Evolutionary conservation across 2,329 filamentous ascomycete species (phyloP).

Genomic region (Penicillium sclerotiorum): DNA sequence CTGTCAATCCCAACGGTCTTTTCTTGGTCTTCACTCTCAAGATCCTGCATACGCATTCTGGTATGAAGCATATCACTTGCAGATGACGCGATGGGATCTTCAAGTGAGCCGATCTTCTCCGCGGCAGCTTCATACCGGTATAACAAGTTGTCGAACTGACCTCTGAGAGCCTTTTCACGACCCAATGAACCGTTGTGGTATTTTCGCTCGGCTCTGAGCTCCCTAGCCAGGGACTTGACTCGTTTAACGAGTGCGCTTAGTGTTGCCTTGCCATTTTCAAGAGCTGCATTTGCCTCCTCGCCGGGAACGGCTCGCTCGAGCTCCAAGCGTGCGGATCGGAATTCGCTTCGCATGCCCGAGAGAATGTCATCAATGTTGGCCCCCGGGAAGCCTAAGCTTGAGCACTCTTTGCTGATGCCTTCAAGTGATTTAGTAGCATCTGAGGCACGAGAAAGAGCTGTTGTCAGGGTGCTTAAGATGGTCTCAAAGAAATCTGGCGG

Average conservation of each 20-base stretch:
- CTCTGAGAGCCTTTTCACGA: constrained; percentile 45
- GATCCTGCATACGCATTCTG: constrained; percentile 46
- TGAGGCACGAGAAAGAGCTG: constrained; percentile 40
- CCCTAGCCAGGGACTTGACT: constrained; percentile 38
- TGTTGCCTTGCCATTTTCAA: constrained; percentile 43
- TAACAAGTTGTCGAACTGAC: constrained; percentile 48
- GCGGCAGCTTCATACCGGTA: constrained; percentile 40
- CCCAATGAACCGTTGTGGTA: constrained; percentile 37
- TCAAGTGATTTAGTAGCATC: constrained; percentile 42
- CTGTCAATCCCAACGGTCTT: constrained; percentile 46
- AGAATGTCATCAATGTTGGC: constrained; percentile 35
- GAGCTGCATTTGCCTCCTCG: constrained; percentile 42
- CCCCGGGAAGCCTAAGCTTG: constrained; percentile 43
- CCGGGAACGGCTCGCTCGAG: constrained; percentile 49
- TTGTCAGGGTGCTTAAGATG: constrained; percentile 39
- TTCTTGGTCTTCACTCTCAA: constrained; percentile 45
- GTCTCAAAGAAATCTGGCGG: constrained; percentile 44
- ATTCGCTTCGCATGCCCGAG: constrained; percentile 39
- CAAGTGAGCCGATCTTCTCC: constrained; percentile 40
- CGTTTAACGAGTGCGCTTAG: constrained; percentile 44
- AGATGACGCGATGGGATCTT: constrained; percentile 45
- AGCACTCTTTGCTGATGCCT: constrained; percentile 39
- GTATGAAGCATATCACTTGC: constrained; percentile 49
- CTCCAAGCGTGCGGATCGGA: constrained; percentile 47
- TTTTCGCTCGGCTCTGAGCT: constrained; percentile 36